Evolutionary conservation across 257 asterid species (phyloP), one percentile per base, ranked within the genome.

Genomic region (Nicotiana obtusifolia): DNA sequence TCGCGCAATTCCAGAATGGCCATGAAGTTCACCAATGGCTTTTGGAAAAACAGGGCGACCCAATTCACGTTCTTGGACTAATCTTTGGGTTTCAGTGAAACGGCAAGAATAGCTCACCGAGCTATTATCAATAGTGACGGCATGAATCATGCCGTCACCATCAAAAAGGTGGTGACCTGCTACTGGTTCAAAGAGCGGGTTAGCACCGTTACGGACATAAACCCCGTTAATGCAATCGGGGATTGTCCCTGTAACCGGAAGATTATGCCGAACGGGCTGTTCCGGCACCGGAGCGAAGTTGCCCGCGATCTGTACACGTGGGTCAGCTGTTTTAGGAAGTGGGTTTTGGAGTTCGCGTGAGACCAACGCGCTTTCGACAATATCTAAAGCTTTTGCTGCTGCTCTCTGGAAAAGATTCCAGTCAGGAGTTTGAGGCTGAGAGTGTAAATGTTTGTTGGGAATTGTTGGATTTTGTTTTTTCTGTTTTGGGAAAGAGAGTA

Each of bases 101-200:
- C 97, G 90, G 60, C 94, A 92, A 5, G 93, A 90, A 82, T 92
- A 92, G 84, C 89, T 85, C 8, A 84, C 97, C 2, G 91, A 80
- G 2, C 85, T 84, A 81, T 88, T 86, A 49, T 57, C 26, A 22
- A 90, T 65, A 7, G 83, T 65, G 14, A 90, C 92, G 66, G 90
- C 90, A 87, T 92, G 97, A 76, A 92, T 64, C 97, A 92, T 92
- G 65, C 97, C 97, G 84, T 92, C 97, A 7, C 97, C 97, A 87
- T 92, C 97, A 82, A 92, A 92, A 30, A 90, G 83, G 86, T 92
- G 97, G 89, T 92, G 94, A 2, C 94, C 94, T 53, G 87, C 90
- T 1, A 84, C 61, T 1, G 97, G 97, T 4, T 86, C 83, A 82
- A 90, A 91, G 17, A 90, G 76, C 3, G 97, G 97, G 85, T 92